phyloP scores from a whole-genome alignment of 352 stramenopile genomes.

The Phytopythium aichiense region DNA sequence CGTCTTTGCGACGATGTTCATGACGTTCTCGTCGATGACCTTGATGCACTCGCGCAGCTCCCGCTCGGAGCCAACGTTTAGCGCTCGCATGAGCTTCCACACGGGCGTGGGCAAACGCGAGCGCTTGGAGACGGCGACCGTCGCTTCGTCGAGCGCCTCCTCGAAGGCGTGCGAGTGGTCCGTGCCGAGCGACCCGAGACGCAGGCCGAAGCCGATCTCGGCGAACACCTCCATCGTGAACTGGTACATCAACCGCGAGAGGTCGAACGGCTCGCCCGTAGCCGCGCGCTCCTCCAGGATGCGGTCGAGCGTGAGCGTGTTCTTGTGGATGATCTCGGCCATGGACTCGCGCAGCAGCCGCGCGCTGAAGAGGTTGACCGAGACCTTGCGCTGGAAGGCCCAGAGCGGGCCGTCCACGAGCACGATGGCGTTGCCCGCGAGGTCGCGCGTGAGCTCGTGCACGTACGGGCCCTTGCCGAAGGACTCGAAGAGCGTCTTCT shows the following conservation, averaged over 20 bases:
- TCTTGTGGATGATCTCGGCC: constrained; percentile 32
- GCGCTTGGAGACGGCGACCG: constrained; percentile 19
- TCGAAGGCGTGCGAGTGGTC: constrained; percentile 31
- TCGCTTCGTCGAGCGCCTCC: constrained; percentile 25
- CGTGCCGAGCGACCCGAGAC: constrained; percentile 25
- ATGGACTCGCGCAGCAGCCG: constrained; percentile 35
- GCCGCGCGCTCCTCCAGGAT: constrained; percentile 15
- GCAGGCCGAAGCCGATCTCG: constrained; percentile 37
- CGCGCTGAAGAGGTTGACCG: constrained; percentile 37
- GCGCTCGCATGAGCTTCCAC: constrained; percentile 40
- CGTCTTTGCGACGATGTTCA: constrained; percentile 33
- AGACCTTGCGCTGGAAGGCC: constrained; percentile 33
- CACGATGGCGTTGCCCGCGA: constrained; percentile 44
- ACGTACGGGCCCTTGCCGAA: constrained; percentile 46
- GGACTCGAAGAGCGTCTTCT: constrained; percentile 45
- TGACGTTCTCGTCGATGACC: constrained; percentile 32
- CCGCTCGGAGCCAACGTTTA: constrained; percentile 34
- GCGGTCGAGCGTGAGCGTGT: constrained; percentile 20
- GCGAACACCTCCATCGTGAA: constrained; percentile 45
- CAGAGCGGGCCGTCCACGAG: constrained; percentile 34
- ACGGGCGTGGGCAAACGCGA: constrained; percentile 32
- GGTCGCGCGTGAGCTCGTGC: constrained; percentile 31
- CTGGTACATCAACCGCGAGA: constrained; percentile 21
- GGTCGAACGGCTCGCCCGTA: constrained; percentile 18
- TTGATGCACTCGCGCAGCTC: constrained; percentile 27